Evolutionary conservation across 192 early-diverging fungal genomes (phyloP).

Genomic region (Dissophora ornata): DNA sequence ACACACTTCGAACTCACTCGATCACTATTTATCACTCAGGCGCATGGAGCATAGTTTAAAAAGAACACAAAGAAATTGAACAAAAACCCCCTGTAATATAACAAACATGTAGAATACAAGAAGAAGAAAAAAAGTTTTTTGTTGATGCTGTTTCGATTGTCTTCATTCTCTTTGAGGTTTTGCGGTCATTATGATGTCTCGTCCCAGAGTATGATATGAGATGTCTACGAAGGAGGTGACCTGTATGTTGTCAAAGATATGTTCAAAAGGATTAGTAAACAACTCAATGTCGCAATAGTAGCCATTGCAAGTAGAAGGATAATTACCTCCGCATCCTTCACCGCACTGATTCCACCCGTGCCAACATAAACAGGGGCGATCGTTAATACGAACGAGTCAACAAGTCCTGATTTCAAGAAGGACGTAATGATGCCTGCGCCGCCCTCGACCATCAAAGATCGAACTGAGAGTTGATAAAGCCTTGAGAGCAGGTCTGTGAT

Average conservation of each 20-base stretch:
- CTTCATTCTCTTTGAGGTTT: conserved; percentile 8
- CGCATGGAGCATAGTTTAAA: no score
- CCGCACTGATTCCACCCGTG: conserved; percentile 63
- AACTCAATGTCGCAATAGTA: no score
- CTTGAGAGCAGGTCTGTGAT: conserved; percentile 24
- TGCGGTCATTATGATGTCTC: conserved; percentile 48
- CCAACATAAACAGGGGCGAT: conserved; percentile 79
- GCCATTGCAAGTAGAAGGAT: no score
- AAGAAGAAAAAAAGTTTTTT: no score
- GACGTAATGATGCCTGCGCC: conserved; percentile 79
- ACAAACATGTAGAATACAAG: no score
- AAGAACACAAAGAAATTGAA: no score
- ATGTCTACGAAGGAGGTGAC: conserved; percentile 30
- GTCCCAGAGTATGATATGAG: conserved; percentile 33
- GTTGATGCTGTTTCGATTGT: neutral
- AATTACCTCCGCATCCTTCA: conserved; percentile 52
- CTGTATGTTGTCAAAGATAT: no score
- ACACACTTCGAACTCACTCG: no score
- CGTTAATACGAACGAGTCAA: conserved; percentile 73
- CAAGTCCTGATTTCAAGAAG: conserved; percentile 59
- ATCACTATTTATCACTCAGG: no score
- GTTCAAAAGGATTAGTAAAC: conserved; percentile 2
- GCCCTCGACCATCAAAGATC: conserved; percentile 89
- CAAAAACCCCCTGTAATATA: no score
- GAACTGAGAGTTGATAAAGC: conserved; percentile 49